Conservation (phyloP, 768 basidiomycete species). For the Botryobasidium botryosum region DNA sequence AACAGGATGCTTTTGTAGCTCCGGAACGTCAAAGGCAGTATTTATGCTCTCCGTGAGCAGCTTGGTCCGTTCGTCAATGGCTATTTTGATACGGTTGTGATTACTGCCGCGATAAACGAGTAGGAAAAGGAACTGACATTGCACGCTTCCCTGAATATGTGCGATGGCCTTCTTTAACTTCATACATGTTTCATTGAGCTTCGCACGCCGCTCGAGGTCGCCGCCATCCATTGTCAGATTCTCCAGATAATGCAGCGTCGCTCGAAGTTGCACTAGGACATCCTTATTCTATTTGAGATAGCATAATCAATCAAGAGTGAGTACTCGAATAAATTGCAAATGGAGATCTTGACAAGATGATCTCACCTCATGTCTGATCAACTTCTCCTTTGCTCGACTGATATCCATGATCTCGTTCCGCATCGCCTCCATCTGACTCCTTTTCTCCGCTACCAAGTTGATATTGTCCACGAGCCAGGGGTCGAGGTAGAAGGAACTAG, state of each 20-base stretch:
- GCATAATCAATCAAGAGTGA: not conserved
- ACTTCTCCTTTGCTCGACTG: conserved; percentile 26
- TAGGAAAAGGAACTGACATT: conserved; percentile 26
- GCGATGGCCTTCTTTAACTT: conserved; percentile 39
- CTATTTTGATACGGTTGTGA: not conserved
- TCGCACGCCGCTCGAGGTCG: conserved; percentile 29
- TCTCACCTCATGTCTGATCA: conserved; percentile 41
- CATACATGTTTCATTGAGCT: conserved; percentile 27
- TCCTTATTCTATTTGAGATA: conserved; percentile 35
- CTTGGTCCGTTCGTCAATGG: conserved; percentile 18
- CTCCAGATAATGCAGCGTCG: conserved; percentile 55
- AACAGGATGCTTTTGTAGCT: conserved; percentile 44
- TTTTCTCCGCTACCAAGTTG: conserved; percentile 25
- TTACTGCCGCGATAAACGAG: not conserved
- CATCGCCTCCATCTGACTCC: conserved; percentile 24
- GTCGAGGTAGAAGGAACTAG: too few species aligned
- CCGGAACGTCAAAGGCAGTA: conserved; percentile 41
- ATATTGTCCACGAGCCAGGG: conserved; percentile 12
- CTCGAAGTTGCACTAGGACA: conserved; percentile 40
- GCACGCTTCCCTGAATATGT: conserved; percentile 34
- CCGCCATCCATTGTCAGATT: conserved; percentile 35
- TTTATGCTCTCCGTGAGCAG: conserved; percentile 29
- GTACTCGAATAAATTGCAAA: not conserved
- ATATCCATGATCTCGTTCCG: conserved; percentile 33
- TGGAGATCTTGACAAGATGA: conserved; percentile 2